A percentile compares a stretch with the other conserved stretches of the same genome.
These are phyloP conservation scores for Mycosphaerella sp. DNA, from an alignment of 2,329 filamentous ascomycete species.

Conservation along the genomic window DNA sequence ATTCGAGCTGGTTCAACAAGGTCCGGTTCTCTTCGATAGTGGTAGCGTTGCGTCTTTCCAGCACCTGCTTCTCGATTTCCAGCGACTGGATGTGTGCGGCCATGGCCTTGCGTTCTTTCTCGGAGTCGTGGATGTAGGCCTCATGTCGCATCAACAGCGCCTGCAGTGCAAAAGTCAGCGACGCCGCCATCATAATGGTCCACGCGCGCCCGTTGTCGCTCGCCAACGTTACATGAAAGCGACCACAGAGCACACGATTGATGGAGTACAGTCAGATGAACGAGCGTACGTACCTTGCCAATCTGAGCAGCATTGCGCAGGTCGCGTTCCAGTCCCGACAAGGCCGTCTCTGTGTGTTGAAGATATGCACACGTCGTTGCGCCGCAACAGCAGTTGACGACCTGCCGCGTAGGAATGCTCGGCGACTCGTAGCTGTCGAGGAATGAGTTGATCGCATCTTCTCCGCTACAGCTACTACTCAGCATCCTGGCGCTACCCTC, in stretches of 20 bases:
- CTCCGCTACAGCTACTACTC: not conserved
- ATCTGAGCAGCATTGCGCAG: slow-evolving; percentile 78
- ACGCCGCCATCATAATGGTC: slow-evolving; percentile 42
- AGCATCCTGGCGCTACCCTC: slow-evolving; percentile 4
- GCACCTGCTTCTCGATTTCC: slow-evolving; percentile 59
- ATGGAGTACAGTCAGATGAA: slow-evolving; percentile 1
- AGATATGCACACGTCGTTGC: slow-evolving; percentile 71
- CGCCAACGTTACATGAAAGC: slow-evolving; percentile 7
- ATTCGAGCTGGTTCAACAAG: slow-evolving; percentile 77
- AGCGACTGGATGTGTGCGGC: slow-evolving; percentile 66
- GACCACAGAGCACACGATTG: not conserved
- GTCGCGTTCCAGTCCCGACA: slow-evolving; percentile 80
- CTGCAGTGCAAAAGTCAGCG: slow-evolving; percentile 67
- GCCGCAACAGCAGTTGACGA: slow-evolving; percentile 70
- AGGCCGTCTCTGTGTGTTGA: slow-evolving; percentile 67
- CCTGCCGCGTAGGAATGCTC: slow-evolving; percentile 18
- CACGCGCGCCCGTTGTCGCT: slow-evolving; percentile 1
- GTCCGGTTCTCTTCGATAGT: slow-evolving; percentile 76
- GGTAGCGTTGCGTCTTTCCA: slow-evolving; percentile 69
- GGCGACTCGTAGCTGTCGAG: slow-evolving; percentile 6
- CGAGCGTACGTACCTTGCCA: slow-evolving; percentile 69
- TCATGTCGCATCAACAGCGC: slow-evolving; percentile 87
- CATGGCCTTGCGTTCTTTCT: slow-evolving; percentile 72
- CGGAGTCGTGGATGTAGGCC: slow-evolving; percentile 86
- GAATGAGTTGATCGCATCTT: slow-evolving; percentile 8